Evolutionary conservation across 805 yeast species (phyloP), one percentile per base, ranked within the genome.

Genomic region (Yarrowia sp.): DNA sequence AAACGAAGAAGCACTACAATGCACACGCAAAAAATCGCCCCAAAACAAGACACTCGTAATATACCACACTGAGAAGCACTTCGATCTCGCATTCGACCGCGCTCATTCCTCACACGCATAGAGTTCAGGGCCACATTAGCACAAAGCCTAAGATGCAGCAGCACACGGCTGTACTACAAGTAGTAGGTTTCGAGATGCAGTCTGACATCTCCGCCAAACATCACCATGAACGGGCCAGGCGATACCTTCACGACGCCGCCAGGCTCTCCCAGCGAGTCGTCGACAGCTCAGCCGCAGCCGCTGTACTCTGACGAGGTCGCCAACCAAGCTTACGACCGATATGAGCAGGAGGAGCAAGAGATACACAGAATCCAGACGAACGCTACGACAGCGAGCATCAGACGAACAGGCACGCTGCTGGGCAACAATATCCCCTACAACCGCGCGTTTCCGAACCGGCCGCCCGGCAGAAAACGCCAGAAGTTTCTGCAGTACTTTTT

Each of bases 341-440:
- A 44, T 16, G 16, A 41, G 4, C 7, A 9, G 5, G 55, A 31
- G 4, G 55, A 47, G 14, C 7, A n/a, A 2, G 21, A 21, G 14
- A 29, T 47, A 3, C 39, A 32, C 7, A 27, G 39, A 0, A n/a
- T 33, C 21, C 56, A 47, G 16, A 44, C 51, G 18, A 44, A 44
- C 6, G 51, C 35, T 18, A 47, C 55, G 19, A 47, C 39, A 2
- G 13, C 27, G 12, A 14, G n/a, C n/a, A 47, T 33, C 27, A 21
- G 39, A 1, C 39, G 56, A 5, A 47, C 56, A 16, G 29, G 29
- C 27, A 51, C 58, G 2, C 31, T 51, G 22, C 18, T 35, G 35
- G 58, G 58, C 27, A 51, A 51, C 32, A 51, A 24, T 12, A 51
- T 51, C 12, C 58, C 58, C 16, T 51, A 51, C 42, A 33, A 51